Evolutionary conservation across 768 basidiomycete species (phyloP).

Genomic region (Dentipellis fragilis): DNA sequence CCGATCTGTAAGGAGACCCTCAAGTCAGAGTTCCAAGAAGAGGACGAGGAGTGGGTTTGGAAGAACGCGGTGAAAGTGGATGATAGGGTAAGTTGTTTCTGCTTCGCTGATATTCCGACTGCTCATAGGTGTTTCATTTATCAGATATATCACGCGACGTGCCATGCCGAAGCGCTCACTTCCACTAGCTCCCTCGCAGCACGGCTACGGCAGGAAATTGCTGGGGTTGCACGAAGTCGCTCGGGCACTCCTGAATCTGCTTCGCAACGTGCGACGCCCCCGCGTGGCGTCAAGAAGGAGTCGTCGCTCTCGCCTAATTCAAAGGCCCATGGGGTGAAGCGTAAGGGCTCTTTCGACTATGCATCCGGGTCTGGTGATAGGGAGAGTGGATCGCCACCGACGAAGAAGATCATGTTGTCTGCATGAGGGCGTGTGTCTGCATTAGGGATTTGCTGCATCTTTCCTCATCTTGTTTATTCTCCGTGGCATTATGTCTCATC

Average conservation of each 20-base stretch:
- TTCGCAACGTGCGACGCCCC: slow-evolving; percentile 28
- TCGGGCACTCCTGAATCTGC: slow-evolving; percentile 64
- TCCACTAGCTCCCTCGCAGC: slow-evolving; percentile 51
- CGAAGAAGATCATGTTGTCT: slow-evolving; percentile 55
- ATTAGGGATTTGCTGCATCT: neutral
- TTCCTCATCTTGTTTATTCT: neutral
- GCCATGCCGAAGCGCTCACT: slow-evolving; percentile 68
- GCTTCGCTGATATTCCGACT: neutral
- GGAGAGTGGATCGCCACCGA: slow-evolving; percentile 45
- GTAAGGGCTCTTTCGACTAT: slow-evolving; percentile 54
- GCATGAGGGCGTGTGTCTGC: slow-evolving; percentile 10
- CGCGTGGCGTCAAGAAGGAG: slow-evolving; percentile 17
- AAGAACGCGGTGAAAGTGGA: slow-evolving; percentile 81
- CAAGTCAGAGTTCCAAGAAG: slow-evolving; percentile 87
- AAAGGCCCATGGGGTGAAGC: slow-evolving; percentile 49
- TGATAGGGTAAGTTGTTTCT: slow-evolving; percentile 51
- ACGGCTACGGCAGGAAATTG: slow-evolving; percentile 51
- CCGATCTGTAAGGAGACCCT: slow-evolving; percentile 94
- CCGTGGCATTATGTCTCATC: slow-evolving; percentile 8
- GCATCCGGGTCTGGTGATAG: slow-evolving; percentile 14
- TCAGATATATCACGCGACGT: slow-evolving; percentile 91
- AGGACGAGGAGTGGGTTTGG: slow-evolving; percentile 99
- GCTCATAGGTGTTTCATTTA: neutral
- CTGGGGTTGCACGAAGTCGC: slow-evolving; percentile 59
- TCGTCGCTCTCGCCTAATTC: slow-evolving; percentile 44